Conservation (phyloP, 352 stramenopile species). For the Globisporangium nodosum region DNA sequence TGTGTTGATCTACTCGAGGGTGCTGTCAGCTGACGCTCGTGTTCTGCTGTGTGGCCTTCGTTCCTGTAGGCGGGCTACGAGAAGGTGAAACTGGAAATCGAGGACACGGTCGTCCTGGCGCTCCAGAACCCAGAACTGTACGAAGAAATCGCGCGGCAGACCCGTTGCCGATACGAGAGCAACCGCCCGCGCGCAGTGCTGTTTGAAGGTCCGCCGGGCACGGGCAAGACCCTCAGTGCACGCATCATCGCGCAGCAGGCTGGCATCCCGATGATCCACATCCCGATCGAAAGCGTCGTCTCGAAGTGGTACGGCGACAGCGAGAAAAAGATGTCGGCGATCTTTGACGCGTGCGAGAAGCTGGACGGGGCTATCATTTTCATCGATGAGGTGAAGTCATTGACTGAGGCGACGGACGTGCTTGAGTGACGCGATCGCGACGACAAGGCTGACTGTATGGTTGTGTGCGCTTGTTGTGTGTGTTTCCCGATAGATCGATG, state of each 20-base stretch:
- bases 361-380: slow-evolving; percentile 92
- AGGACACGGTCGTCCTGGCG: slow-evolving; percentile 90
- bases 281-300: slow-evolving; percentile 92
- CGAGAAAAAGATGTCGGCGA: slow-evolving; percentile 93
- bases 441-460: neutral
- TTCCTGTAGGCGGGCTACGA: slow-evolving; percentile 81
- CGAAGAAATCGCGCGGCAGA: slow-evolving; percentile 87
- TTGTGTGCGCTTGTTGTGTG: neutral
- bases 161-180: slow-evolving; percentile 83
- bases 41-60: neutral
- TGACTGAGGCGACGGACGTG: neutral
- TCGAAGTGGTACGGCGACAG: slow-evolving; percentile 95
- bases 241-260: slow-evolving; percentile 92
- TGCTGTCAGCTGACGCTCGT: neutral
- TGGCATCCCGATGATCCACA: slow-evolving; percentile 91
- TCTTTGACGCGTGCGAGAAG: slow-evolving; percentile 92
- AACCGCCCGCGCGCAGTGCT: slow-evolving; percentile 88
- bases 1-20: neutral
- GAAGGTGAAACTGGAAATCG: slow-evolving; percentile 88
- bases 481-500: slow-evolving; percentile 69
- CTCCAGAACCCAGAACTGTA: slow-evolving; percentile 91
- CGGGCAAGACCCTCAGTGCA: slow-evolving; percentile 91
- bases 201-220: slow-evolving; percentile 93
- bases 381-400: slow-evolving; percentile 82
- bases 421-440: neutral